A percentile compares a stretch with the other conserved stretches of the same genome.
Evolutionary conservation across 257 asterid genomes (phyloP).

Genomic region (Solanum gracilifrons): DNA sequence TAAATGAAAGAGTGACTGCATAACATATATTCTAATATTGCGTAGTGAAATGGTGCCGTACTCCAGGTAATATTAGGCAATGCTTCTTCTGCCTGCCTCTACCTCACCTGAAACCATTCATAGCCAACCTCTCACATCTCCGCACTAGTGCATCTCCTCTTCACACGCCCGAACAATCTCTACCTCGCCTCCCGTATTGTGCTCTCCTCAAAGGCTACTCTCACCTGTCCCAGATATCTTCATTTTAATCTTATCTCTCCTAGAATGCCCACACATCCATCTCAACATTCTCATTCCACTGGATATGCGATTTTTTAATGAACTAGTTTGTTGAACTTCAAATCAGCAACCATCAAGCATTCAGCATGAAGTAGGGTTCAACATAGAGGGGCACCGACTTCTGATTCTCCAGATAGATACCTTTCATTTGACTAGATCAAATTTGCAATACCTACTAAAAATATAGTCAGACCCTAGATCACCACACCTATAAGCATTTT

Average conservation of each 20-base stretch:
- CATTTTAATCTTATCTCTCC: not conserved
- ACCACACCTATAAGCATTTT: not conserved
- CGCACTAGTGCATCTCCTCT: not conserved
- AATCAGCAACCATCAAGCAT: not conserved
- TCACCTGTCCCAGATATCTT: not conserved
- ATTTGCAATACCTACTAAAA: not conserved
- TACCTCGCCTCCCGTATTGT: not conserved
- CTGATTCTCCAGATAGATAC: not conserved
- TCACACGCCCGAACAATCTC: not conserved
- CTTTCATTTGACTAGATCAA: not conserved
- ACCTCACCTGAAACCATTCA: not conserved
- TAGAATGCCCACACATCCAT: not conserved
- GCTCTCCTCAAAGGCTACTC: not conserved
- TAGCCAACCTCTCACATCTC: not conserved
- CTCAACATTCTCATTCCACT: not conserved
- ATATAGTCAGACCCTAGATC: not conserved
- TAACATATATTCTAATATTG: not conserved
- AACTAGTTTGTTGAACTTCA: not conserved
- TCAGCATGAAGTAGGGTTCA: not conserved
- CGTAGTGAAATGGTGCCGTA: not conserved
- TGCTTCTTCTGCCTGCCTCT: not conserved
- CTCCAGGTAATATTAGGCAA: not conserved
- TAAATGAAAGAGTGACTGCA: not conserved
- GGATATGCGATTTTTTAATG: not conserved
- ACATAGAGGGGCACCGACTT: not conserved